Base-by-base conservation (phyloP, 306 rosid species). In the Ceratonia siliqua region DNA sequence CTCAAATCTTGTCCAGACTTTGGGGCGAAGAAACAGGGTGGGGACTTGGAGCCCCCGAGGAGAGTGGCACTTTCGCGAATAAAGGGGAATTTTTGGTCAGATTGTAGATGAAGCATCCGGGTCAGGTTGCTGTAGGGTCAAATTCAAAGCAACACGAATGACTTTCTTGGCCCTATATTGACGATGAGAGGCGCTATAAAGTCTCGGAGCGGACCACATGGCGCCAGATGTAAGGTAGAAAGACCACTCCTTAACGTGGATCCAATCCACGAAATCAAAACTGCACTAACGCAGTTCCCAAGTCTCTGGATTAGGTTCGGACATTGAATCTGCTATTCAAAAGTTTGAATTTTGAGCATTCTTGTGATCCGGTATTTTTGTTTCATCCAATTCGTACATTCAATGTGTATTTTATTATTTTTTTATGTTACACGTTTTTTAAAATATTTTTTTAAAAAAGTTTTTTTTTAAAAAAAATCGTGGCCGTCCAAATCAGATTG, bases 311-410 rank as follows among this genome's bases (percentile, higher is more conserved):
- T 24, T 45, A 25, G 15, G 56, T 28, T n/a, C 5, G 5, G 20
- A 27, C 4, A n/a, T 72, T 35, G 25, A 42, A 6, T 73, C 33
- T 30, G 13, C 17, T 15, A 0, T 30, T 55, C 50, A 22, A 18
- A 56, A 30, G 42, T 57, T 77, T 70, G 76, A 77, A 77, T 77
- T 77, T 68, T 36, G 55, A 59, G 17, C 42, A n/a, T n/a, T n/a
- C n/a, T n/a, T n/a, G n/a, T n/a, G n/a, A n/a, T n/a, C n/a, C n/a
- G n/a, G n/a, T n/a, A n/a, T n/a, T n/a, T n/a, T n/a, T n/a, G n/a
- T n/a, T n/a, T n/a, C n/a, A n/a, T n/a, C n/a, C n/a, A n/a, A n/a
- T n/a, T n/a, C n/a, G n/a, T n/a, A n/a, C n/a, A n/a, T n/a, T n/a
- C n/a, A n/a, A n/a, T n/a, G n/a, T n/a, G n/a, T n/a, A n/a, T n/a